Evolutionary conservation across 768 basidiomycete species (phyloP), one percentile per base, ranked within the genome.

Genomic region (Suillus placidus): DNA sequence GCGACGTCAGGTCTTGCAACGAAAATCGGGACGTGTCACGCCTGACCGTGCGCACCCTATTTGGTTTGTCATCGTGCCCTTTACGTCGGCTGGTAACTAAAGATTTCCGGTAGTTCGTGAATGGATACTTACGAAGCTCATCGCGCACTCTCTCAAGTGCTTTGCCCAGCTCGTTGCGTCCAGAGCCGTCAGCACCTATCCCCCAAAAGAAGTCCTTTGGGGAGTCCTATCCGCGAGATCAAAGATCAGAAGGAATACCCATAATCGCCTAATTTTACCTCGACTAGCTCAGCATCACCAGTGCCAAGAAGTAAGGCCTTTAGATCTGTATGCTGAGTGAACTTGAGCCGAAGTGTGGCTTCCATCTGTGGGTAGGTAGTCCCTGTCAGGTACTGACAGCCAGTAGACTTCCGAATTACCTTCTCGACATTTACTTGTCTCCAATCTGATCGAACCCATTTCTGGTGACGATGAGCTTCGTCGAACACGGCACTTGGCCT

Each of bases 181-280:
- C 91, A 70, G 81, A 78, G 34, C 83, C 78, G 73, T 92, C 88
- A 45, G 83, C 80, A 6, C 91, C 91, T 66, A 87, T 76, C n/a
- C 91, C 91, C 90, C 91, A 92, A 76, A 91, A 91, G 47, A 88
- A 81, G 74, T 92, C 91, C 68, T 86, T 88, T 65, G 88, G 87
- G n/a, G 89, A 91, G 71, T 89, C 84, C 89, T 90, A 67, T 37
- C 12, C 30, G 4, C 38, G 32, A 32, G 20, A 37, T n/a, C 26
- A 62, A 60, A 16, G 14, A 51, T 51, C 49, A 8, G 6, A 51
- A 51, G 40, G 37, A 63, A 30, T 61, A 54, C 40, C 42, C 67
- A 12, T 57, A 66, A 40, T 32, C 71, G 40, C 66, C 61, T 54
- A 60, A 56, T 73, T 71, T 71, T 64, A 89, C 90, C 83, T 93